Evolutionary conservation across 768 basidiomycete species (phyloP), one percentile per base, ranked within the genome.

Genomic region (Pulveroboletus frians): DNA sequence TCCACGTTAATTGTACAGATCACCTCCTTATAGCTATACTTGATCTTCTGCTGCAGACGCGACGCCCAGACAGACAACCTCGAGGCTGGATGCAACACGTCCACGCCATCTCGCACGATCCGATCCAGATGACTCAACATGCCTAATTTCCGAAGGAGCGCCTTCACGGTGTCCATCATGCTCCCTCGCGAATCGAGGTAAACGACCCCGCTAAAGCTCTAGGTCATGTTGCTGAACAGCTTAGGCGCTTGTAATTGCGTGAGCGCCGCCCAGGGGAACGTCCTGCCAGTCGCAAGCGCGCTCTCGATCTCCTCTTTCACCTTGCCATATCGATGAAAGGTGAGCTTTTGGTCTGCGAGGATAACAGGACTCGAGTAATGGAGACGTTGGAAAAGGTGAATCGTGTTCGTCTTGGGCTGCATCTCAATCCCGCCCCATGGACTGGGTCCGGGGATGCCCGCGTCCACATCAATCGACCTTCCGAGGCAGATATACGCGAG

Each of bases 231-330:
- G 59, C 86, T 86, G 58, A 88, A 72, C 60, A 88, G 79, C 57
- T 88, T 89, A 4, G 85, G 83, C 1, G 87, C 83, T 61, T 89
- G 87, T 21, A 89, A 69, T n/a, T 78, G 76, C 15, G 83, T 82
- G 40, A 90, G 71, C 10, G 80, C 75, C 2, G 83, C 84, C 87
- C 87, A 89, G 0, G 87, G 88, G 58, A 83, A 89, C 9, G 76
- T 64, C 1, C 43, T 51, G 7, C 78, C 78, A 0, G 62, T 58
- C 32, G 49, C 50, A 29, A 88, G 55, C 1, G 74, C 72, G 0
- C 64, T 64, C 29, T 76, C 73, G 50, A 90, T 83, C 37, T 76
- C 75, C 1, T 55, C 72, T 23, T 68, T 72, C 35, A 68, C 67
- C 50, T 71, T 76, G 38, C 71, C 56, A 64, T 71, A 88, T 4